Evolutionary conservation across 768 basidiomycete genomes (phyloP), one percentile per base, ranked within the genome.

Genomic region (Mycena chlorophos): DNA sequence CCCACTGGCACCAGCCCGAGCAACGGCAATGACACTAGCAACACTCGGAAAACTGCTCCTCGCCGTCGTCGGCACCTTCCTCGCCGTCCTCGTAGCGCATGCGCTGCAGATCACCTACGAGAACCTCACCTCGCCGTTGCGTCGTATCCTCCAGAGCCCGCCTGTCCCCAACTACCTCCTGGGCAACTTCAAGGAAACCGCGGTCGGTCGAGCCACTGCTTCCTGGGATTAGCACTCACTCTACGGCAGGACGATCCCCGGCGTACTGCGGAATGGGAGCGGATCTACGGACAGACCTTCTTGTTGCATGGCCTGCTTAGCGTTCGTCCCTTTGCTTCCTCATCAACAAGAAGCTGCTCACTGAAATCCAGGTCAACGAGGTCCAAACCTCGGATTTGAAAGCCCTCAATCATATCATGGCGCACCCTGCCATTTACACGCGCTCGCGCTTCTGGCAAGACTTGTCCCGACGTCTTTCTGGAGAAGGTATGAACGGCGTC

Each of bases 401-500:
- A 5, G 82, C 81, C 2, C 28, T 84, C 23, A 69, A 72, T 17
- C 75, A 83, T 52, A 73, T 85, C 49, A 66, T 85, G 17, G 66
- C 55, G 43, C 47, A 66, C 8, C 70, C 63, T 52, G 66, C 62
- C 55, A 28, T 80, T 10, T 72, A 57, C 22, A 77, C 78, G 3
- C 68, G 75, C 60, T n/a, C 74, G 5, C 38, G 31, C 5, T 8
- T 16, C 17, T 28, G 20, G 8, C 4, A 16, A n/a, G 22, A n/a
- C 13, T 25, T 27, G 8, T 38, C 30, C 8, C 31, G 30, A 13
- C 20, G 17, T 48, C 1, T 29, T 34, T 8, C 17, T 8, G 31
- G 31, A 8, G 31, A 34, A 34, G 17, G 31, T 34, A 8, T 8
- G 31, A 8, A 17, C 31, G 8, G 31, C 31, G 8, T 34, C 31